Evolutionary conservation across 1,139 yeast genomes (phyloP).

Genomic region (Suhomyces kunorum): DNA sequence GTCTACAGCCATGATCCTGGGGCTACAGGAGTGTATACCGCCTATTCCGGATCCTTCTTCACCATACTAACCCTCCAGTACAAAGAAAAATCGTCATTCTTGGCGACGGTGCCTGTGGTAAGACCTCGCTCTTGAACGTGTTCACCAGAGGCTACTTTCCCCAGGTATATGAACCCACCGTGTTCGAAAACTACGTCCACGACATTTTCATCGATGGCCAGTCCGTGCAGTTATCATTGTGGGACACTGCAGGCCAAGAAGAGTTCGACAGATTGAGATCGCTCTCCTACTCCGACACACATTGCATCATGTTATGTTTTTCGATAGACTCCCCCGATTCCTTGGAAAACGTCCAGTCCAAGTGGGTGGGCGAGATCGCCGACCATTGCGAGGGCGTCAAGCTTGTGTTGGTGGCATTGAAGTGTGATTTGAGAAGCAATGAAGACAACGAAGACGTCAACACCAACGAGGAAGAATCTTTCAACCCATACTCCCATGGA

Average conservation of each 20-base stretch:
- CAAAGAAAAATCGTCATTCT: slow-evolving; percentile 92
- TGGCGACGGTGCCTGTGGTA: slow-evolving; percentile 90
- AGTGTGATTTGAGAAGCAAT: slow-evolving; percentile 80
- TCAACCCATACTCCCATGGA: slow-evolving; percentile 34
- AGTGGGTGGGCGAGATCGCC: slow-evolving; percentile 96
- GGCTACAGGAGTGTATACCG: too few species aligned
- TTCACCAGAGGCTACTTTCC: slow-evolving; percentile 98
- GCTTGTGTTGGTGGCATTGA: slow-evolving; percentile 87
- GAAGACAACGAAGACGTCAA: slow-evolving; percentile 32
- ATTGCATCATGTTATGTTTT: slow-evolving; percentile 94
- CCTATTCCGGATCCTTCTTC: too few species aligned
- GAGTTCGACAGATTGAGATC: slow-evolving; percentile 93
- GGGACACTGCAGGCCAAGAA: slow-evolving; percentile 99
- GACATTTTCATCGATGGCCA: slow-evolving; percentile 95
- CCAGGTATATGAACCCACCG: slow-evolving; percentile 97
- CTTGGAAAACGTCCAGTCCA: slow-evolving; percentile 82
- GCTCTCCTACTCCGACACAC: slow-evolving; percentile 89
- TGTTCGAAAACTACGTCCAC: slow-evolving; percentile 95
- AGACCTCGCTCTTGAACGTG: slow-evolving; percentile 86
- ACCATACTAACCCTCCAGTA: slow-evolving; percentile 37
- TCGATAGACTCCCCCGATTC: slow-evolving; percentile 94
- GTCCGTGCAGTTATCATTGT: slow-evolving; percentile 85
- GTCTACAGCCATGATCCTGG: too few species aligned
- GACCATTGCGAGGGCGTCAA: slow-evolving; percentile 98
- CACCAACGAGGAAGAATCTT: slow-evolving; percentile 35